Evolutionary conservation across 495 filamentous ascomycete genomes (phyloP).

Genomic region (Cenococcum geophilum): DNA sequence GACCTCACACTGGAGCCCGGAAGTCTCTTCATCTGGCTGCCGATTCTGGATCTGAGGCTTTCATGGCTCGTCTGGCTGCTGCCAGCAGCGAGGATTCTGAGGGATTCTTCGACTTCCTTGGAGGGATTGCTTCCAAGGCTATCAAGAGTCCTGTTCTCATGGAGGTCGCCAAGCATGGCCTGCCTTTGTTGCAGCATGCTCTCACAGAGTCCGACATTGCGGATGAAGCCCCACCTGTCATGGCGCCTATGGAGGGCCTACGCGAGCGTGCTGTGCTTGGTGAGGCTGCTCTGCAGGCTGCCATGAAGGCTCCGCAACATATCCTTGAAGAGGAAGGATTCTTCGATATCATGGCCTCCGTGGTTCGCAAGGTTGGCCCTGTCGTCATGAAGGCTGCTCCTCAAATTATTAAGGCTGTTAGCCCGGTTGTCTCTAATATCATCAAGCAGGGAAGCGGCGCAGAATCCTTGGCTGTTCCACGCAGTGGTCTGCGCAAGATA

Average conservation of each 20-base stretch:
- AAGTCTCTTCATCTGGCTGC: conserved; percentile 8
- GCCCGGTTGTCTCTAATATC: conserved; percentile 21
- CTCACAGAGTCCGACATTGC: conserved; percentile 6
- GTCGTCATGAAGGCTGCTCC: conserved; percentile 26
- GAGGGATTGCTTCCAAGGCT: not conserved
- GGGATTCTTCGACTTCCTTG: conserved; percentile 9
- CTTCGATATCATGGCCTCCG: conserved; percentile 30
- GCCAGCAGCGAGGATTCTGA: conserved; percentile 16
- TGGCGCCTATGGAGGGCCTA: conserved; percentile 16
- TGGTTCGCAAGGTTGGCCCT: conserved; percentile 28
- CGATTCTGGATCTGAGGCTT: conserved; percentile 14
- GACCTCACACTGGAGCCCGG: not conserved
- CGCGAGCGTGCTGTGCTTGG: conserved; percentile 5
- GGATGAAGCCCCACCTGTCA: conserved; percentile 6
- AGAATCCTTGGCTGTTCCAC: not conserved
- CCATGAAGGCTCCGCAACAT: conserved; percentile 30
- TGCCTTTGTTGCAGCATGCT: conserved; percentile 16
- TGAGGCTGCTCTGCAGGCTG: conserved; percentile 34
- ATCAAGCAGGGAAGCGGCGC: conserved; percentile 2
- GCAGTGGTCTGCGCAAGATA: conserved; percentile 1
- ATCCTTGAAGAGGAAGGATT: conserved; percentile 33
- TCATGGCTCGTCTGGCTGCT: conserved; percentile 19
- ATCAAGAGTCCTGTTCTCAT: conserved; percentile 9
- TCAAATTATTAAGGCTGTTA: conserved; percentile 16
- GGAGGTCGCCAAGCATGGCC: conserved; percentile 23